phyloP scores from a whole-genome alignment of 2,329 filamentous ascomycete genomes.

The Cladosporium cucumerinum region DNA sequence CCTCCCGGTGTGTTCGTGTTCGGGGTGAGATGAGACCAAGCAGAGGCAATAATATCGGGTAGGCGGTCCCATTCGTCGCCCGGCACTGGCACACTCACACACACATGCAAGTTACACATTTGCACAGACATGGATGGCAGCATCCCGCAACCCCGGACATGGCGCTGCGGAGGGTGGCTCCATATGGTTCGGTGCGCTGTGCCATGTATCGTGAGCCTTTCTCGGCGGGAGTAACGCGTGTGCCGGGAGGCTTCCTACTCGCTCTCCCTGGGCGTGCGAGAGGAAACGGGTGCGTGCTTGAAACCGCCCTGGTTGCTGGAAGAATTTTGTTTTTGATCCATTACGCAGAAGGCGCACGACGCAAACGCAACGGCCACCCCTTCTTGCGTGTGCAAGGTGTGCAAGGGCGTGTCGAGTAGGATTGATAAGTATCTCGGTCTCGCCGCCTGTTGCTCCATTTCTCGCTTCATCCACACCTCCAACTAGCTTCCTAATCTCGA shows the following conservation, averaged over 20 bases:
- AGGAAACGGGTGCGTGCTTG: conserved; percentile 10
- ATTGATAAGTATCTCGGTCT: conserved; percentile 13
- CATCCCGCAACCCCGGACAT: conserved; percentile 12
- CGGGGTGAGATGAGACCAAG: conserved; percentile 8
- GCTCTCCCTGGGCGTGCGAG: neutral
- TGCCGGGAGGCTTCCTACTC: conserved; percentile 12
- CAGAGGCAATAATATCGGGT: conserved; percentile 5
- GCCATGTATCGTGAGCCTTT: conserved; percentile 5
- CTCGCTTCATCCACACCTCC: neutral
- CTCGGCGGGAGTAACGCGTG: neutral
- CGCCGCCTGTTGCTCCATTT: neutral
- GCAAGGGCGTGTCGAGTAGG: neutral
- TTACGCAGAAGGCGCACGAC: conserved; percentile 13
- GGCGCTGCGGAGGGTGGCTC: conserved; percentile 6
- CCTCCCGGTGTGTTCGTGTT: neutral
- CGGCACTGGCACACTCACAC: conserved; percentile 3
- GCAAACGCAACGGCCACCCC: conserved; percentile 12
- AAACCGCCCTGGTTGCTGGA: conserved; percentile 13
- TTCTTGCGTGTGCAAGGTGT: neutral
- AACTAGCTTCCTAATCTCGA: conserved; percentile 2
- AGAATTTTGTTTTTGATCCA: conserved; percentile 8
- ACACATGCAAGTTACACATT: neutral
- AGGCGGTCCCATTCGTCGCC: conserved; percentile 4
- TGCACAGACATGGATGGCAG: neutral
- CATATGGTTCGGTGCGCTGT: neutral